A percentile compares a stretch with the other conserved stretches of the same genome.
These are phyloP conservation scores for Globisporangium emineosum DNA, from an alignment of 352 stramenopile species.

Conservation along the genomic window DNA sequence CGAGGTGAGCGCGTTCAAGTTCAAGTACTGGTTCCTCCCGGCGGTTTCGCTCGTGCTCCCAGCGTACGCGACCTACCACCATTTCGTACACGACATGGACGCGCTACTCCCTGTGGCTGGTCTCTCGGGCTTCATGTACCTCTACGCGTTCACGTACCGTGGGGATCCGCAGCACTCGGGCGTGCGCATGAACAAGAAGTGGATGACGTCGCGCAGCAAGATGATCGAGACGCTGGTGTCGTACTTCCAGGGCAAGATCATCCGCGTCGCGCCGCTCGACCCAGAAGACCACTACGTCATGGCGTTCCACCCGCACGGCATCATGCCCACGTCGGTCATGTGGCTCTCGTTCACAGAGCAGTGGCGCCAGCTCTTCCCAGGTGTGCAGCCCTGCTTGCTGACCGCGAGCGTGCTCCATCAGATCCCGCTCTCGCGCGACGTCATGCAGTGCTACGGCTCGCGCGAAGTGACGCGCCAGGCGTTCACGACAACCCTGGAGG, in stretches of 20 bases:
- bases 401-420: constrained; percentile 80
- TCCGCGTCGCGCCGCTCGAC: constrained; percentile 54
- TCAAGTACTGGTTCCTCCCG: constrained; percentile 57
- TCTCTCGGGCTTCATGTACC: constrained; percentile 53
- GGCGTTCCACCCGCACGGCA: constrained; percentile 78
- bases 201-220: constrained; percentile 35
- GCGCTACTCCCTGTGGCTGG: constrained; percentile 38
- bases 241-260: constrained; percentile 69
- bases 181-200: constrained; percentile 40
- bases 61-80: constrained; percentile 38
- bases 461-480: constrained; percentile 70
- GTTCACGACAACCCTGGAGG: constrained; percentile 44
- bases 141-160: constrained; percentile 67
- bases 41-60: constrained; percentile 38
- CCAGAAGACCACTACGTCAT: constrained; percentile 65
- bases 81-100: constrained; percentile 48
- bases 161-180: constrained; percentile 65
- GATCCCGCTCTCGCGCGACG: constrained; percentile 68
- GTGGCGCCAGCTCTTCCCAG: constrained; percentile 66
- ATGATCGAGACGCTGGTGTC: constrained; percentile 53
- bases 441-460: constrained; percentile 72
- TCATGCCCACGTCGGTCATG: constrained; percentile 69
- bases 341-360: constrained; percentile 77
- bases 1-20: constrained; percentile 42
- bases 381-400: constrained; percentile 63